Evolutionary conservation across 2,329 filamentous ascomycete species (phyloP).

Genomic region (Alternaria ventricosa): DNA sequence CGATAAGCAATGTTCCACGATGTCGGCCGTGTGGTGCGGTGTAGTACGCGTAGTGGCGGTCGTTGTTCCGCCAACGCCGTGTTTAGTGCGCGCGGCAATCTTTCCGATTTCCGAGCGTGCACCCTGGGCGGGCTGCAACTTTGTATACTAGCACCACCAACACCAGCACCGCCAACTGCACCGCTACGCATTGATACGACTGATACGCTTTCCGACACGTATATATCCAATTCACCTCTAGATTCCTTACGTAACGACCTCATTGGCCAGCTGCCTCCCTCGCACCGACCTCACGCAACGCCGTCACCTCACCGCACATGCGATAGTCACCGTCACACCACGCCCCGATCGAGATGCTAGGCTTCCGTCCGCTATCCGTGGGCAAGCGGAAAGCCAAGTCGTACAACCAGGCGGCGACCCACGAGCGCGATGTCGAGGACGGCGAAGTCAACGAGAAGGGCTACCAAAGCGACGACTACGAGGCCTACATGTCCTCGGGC

Average conservation of each 20-base stretch:
- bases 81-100: slow-evolving; percentile 12
- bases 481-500: slow-evolving; percentile 43
- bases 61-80: slow-evolving; percentile 15
- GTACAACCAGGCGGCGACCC: slow-evolving; percentile 37
- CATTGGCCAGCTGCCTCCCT: background rate
- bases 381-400: slow-evolving; percentile 46
- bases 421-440: slow-evolving; percentile 43
- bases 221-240: background rate
- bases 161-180: background rate
- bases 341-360: slow-evolving; percentile 34
- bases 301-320: slow-evolving; percentile 1
- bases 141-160: background rate
- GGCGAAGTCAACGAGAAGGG: slow-evolving; percentile 50
- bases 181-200: slow-evolving; percentile 13
- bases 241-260: background rate
- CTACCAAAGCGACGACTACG: slow-evolving; percentile 43
- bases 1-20: background rate
- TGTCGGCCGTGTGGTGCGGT: background rate
- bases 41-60: background rate
- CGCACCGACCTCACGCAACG: background rate
- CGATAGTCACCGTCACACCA: background rate
- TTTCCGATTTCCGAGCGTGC: slow-evolving; percentile 9
- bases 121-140: background rate
- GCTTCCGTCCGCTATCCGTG: slow-evolving; percentile 46
- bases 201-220: background rate